Evolutionary conservation across 139 green algal genomes (phyloP), one percentile per base, ranked within the genome.

Genomic region (Nannochloris sp.): DNA sequence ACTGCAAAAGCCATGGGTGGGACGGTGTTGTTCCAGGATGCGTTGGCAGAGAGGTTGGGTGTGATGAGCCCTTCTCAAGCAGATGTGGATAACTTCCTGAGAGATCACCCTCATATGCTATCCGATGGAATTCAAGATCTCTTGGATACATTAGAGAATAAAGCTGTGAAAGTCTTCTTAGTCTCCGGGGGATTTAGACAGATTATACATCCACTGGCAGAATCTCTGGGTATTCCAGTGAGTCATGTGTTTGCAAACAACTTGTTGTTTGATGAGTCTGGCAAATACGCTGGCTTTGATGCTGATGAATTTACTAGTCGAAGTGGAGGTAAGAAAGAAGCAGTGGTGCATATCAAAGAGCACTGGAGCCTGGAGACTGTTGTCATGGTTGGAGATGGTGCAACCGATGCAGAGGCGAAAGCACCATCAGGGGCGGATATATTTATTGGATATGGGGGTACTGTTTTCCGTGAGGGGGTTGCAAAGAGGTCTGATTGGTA

Each of bases 391-490:
- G 94, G 94, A 2, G 94, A 99, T 62, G 94, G 94, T 23, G 91
- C 88, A 1, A 99, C 94, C 1, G 94, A 99, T 66, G 44, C 90
- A 18, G 94, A 99, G 71, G 93, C 93, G 5, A 72, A 84, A 2
- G 56, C 70, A 27, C 75, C 81, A 29, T 88, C 89, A 10, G 93
- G 80, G 3, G 93, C 93, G 1, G 82, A 91, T 44, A 70, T 94
- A 0, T 97, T 99, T 63, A 88, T 99, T n/a, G 90, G 87, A 48
- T 97, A 98, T 68, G 93, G 93, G 16, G 93, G 93, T 21, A 83
- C 90, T 7, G 87, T 95, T 31, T 69, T 83, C 19, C 83, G 93
- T 0, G 61, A 69, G 1, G 85, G 72, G 11, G 82, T 98, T 8
- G 87, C 83, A 18, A 79, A 73, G 6, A 72, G 73, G 51, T 88